A percentile compares a stretch with the other conserved stretches of the same genome.
Evolutionary conservation across 495 filamentous ascomycete species (phyloP).

Genomic region (Podospora fimiseda): DNA sequence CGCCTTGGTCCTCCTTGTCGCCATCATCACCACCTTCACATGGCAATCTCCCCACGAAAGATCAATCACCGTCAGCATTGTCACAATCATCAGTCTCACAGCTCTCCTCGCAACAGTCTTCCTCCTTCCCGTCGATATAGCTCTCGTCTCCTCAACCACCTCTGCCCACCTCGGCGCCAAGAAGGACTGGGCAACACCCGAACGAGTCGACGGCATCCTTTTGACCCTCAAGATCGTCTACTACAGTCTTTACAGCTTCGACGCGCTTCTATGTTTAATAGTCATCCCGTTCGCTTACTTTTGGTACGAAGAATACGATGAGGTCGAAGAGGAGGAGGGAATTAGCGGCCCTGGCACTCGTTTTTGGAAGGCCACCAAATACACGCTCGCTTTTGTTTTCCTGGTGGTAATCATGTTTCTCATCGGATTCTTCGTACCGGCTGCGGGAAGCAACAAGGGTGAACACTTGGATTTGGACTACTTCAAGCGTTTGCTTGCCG

Average conservation of each 20-base stretch:
- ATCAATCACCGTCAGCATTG: constrained; percentile 67
- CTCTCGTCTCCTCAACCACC: constrained; percentile 82
- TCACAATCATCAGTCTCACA: constrained; percentile 80
- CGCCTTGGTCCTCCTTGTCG: constrained; percentile 59
- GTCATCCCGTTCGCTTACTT: constrained; percentile 96
- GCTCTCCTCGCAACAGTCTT: constrained; percentile 86
- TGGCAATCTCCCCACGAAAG: constrained; percentile 88
- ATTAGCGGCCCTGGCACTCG: constrained; percentile 61
- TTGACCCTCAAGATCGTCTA: constrained; percentile 81
- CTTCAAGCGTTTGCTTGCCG: constrained; percentile 74
- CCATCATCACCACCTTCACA: constrained; percentile 72
- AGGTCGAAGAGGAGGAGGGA: constrained; percentile 71
- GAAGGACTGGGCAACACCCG: constrained; percentile 88
- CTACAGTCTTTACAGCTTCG: constrained; percentile 85
- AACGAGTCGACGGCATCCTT: constrained; percentile 67
- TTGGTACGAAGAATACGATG: constrained; percentile 94
- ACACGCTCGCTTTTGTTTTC: constrained; percentile 76
- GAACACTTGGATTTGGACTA: constrained; percentile 73
- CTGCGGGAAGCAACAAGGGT: constrained; percentile 55
- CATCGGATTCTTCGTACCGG: constrained; percentile 87
- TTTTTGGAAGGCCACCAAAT: constrained; percentile 80
- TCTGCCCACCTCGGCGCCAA: constrained; percentile 68
- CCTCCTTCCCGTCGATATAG: constrained; percentile 90
- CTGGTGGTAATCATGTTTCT: constrained; percentile 79
- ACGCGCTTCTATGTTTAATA: constrained; percentile 84